Percentiles rank a stretch among this genome's conserved stretches.
Conservation (phyloP, 495 filamentous ascomycete species). For the Tuber borchii region DNA sequence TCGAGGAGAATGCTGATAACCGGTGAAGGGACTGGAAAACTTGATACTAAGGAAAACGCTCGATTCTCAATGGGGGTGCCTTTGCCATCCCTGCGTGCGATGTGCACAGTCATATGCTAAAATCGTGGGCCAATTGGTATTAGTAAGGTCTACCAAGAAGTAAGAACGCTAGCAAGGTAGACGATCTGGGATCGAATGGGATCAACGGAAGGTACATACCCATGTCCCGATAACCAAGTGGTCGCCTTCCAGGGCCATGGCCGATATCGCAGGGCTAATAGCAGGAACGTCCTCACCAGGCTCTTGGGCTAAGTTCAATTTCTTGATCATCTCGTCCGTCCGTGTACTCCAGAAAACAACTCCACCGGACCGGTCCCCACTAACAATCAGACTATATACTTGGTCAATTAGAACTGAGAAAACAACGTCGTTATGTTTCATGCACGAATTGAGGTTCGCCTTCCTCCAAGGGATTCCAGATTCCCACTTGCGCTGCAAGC, state of each 20-base stretch:
- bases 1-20: slow-evolving; percentile 33
- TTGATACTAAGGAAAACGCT: slow-evolving; percentile 32
- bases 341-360: slow-evolving; percentile 31
- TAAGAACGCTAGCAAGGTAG: not conserved
- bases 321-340: slow-evolving; percentile 20
- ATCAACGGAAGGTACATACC: slow-evolving; percentile 12
- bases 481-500: slow-evolving; percentile 27
- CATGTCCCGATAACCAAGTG: slow-evolving; percentile 34
- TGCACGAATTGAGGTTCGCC: slow-evolving; percentile 18
- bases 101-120: slow-evolving; percentile 32
- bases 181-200: not conserved
- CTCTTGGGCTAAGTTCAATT: slow-evolving; percentile 20
- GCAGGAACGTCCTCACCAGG: slow-evolving; percentile 7
- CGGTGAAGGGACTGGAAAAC: slow-evolving; percentile 31
- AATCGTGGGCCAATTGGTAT: slow-evolving; percentile 8
- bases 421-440: slow-evolving; percentile 30
- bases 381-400: slow-evolving; percentile 24
- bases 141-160: slow-evolving; percentile 3
- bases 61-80: slow-evolving; percentile 15
- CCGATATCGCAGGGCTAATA: slow-evolving; percentile 20
- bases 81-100: slow-evolving; percentile 24
- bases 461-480: slow-evolving; percentile 22
- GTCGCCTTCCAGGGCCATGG: slow-evolving; percentile 26
- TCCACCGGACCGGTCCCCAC: slow-evolving; percentile 30
- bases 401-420: slow-evolving; percentile 30